Evolutionary conservation across 495 filamentous ascomycete genomes (phyloP), one percentile per base, ranked within the genome.

Genomic region (Tirmania nivea): DNA sequence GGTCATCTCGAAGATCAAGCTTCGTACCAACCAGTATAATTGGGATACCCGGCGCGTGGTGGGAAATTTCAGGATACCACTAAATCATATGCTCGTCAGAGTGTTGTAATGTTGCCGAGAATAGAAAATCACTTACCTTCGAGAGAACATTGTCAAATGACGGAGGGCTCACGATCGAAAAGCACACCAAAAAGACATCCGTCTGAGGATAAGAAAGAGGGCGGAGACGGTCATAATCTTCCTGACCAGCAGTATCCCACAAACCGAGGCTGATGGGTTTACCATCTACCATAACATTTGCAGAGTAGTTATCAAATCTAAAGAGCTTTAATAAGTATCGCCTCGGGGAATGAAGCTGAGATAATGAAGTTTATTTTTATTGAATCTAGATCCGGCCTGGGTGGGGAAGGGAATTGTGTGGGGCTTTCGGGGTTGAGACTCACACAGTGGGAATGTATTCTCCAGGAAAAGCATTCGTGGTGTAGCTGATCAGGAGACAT

Each of bases 401-500:
- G 54, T 36, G 20, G 49, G 20, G 52, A 9, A 10, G 34, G 47
- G 16, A 49, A 55, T 55, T 45, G 39, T 42, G 36, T 45, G 39
- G 39, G 17, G 39, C 17, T 45, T 45, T 45, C 5, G 17, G n/a
- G 16, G 55, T 48, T 50, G 49, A 49, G 52, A 79, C 84, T 74
- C 71, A 96, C 89, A 96, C 92, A 56, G 90, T 97, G 60, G 90
- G 90, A 65, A 97, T 95, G 66, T 97, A 97, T 73, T 97, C 90
- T 59, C 90, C 90, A 14, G 90, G 90, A 68, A 97, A 97, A 42
- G 90, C 90, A 74, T 97, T 97, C 50, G 90, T 97, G 39, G 90
- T 96, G 68, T 96, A 96, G 17, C 90, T 96, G 65, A 97, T 97
- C 59, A 97, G 81, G 54, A 97, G 82, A 73, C 90, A 97, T 73